Percentiles rank a stretch among this genome's conserved stretches.
phyloP scores from a whole-genome alignment of 208 protist genomes.

The Wallacemonas rigidus region DNA sequence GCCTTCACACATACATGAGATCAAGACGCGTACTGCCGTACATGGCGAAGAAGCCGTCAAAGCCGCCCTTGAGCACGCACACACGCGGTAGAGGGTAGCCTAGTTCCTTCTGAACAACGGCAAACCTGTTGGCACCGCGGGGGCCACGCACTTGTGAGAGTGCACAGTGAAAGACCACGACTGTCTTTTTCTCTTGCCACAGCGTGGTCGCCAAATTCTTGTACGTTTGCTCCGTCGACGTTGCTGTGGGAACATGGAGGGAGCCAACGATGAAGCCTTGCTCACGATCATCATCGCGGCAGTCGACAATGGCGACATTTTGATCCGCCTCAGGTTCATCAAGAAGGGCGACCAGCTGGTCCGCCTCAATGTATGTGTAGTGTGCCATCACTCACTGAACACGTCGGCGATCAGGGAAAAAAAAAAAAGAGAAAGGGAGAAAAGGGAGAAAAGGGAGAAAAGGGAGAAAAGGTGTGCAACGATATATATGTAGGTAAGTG shows the following conservation, averaged over 20 bases:
- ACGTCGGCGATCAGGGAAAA: too few species aligned
- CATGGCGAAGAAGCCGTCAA: conserved; percentile 53
- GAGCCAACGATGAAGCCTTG: conserved; percentile 64
- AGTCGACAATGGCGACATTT: conserved; percentile 65
- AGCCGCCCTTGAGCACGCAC: conserved; percentile 73
- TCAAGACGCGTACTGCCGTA: conserved; percentile 52
- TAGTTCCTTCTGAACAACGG: conserved; percentile 32
- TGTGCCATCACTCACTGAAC: conserved; percentile 23
- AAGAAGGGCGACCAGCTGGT: conserved; percentile 64
- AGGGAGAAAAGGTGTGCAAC: not conserved
- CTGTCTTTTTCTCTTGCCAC: conserved; percentile 28
- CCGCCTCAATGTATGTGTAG: conserved; percentile 60
- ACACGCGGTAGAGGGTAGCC: conserved; percentile 44
- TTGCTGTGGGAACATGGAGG: conserved; percentile 46
- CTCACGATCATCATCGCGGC: conserved; percentile 66
- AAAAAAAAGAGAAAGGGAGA: not conserved
- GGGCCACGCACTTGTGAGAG: conserved; percentile 79
- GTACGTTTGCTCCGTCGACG: conserved; percentile 35
- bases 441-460: not conserved
- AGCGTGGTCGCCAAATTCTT: conserved; percentile 40
- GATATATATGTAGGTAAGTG: not conserved
- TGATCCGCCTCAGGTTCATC: conserved; percentile 29
- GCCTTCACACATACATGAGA: conserved; percentile 39
- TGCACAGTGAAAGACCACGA: conserved; percentile 76
- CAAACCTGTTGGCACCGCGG: conserved; percentile 57